Conservation (phyloP, 2,329 filamentous ascomycete genomes). For the Leptodontidium sp. region DNA sequence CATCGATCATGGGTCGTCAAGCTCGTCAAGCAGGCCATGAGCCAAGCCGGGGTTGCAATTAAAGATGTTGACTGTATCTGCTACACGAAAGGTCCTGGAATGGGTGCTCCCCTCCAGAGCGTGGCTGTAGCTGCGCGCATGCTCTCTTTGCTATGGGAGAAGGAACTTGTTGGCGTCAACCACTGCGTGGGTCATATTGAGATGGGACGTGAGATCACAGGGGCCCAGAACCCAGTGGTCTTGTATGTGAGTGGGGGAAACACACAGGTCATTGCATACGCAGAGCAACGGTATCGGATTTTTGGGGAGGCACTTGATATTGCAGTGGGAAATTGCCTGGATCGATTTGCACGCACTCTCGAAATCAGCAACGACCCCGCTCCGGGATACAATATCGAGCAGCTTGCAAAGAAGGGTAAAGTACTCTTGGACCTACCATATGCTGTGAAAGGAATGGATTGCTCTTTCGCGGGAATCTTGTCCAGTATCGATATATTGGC, state of each 20-base stretch:
- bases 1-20: constrained; percentile 86
- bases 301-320: constrained; percentile 98
- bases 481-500: constrained; percentile 84
- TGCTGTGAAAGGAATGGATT: constrained; percentile 98
- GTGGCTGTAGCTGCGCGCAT: constrained; percentile 88
- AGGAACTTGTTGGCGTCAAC: constrained; percentile 93
- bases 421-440: constrained; percentile 89
- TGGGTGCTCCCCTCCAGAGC: constrained; percentile 90
- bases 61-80: constrained; percentile 88
- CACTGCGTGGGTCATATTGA: constrained; percentile 99
- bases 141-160: constrained; percentile 82
- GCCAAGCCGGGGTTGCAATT: constrained; percentile 68
- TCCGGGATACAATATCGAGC: constrained; percentile 97
- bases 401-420: constrained; percentile 79
- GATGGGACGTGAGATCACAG: constrained; percentile 95
- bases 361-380: constrained; percentile 95
- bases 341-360: constrained; percentile 91
- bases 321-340: constrained; percentile 95
- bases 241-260: constrained; percentile 96
- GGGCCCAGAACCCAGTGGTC: constrained; percentile 89
- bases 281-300: constrained; percentile 92
- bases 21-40: constrained; percentile 81
- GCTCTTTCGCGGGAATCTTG: constrained; percentile 92
- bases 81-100: constrained; percentile 94
- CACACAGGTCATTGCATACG: constrained; percentile 97